A percentile compares a stretch with the other conserved stretches of the same genome.
Evolutionary conservation across 2,329 filamentous ascomycete genomes (phyloP).

Genomic region (Nemania sp.): DNA sequence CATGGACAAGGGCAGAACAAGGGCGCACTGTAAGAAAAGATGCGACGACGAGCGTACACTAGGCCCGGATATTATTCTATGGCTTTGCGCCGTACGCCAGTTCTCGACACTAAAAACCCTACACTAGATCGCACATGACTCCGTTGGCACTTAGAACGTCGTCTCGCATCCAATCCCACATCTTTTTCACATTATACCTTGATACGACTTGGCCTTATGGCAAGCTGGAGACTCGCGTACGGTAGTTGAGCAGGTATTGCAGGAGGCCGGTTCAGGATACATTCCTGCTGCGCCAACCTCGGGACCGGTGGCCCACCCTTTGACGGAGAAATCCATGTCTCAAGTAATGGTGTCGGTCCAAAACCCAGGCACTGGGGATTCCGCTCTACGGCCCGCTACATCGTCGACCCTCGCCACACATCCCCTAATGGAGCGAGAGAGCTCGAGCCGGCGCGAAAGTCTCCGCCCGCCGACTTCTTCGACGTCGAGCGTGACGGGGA

Average conservation of each 20-base stretch:
- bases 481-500: constrained; percentile 16
- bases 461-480: constrained; percentile 14
- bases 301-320: constrained; percentile 1
- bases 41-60: constrained; percentile 12
- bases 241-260: background rate
- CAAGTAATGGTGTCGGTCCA: background rate
- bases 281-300: background rate
- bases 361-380: constrained; percentile 4
- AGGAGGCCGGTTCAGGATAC: constrained; percentile 3
- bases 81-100: too few relatives aligned
- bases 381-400: constrained; percentile 3
- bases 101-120: too few relatives aligned
- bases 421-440: constrained; percentile 14
- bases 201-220: constrained; percentile 2
- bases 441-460: constrained; percentile 2
- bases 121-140: too few relatives aligned
- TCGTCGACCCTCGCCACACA: constrained; percentile 5
- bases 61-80: too few relatives aligned
- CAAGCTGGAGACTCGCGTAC: constrained; percentile 6
- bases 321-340: constrained; percentile 11
- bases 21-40: constrained; percentile 20
- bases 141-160: background rate
- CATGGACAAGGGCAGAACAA: too few relatives aligned
- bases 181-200: background rate
- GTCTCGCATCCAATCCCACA: constrained; percentile 6